phyloP scores from a whole-genome alignment of 1,139 yeast genomes.

The Trichomonascaceae sp. region DNA sequence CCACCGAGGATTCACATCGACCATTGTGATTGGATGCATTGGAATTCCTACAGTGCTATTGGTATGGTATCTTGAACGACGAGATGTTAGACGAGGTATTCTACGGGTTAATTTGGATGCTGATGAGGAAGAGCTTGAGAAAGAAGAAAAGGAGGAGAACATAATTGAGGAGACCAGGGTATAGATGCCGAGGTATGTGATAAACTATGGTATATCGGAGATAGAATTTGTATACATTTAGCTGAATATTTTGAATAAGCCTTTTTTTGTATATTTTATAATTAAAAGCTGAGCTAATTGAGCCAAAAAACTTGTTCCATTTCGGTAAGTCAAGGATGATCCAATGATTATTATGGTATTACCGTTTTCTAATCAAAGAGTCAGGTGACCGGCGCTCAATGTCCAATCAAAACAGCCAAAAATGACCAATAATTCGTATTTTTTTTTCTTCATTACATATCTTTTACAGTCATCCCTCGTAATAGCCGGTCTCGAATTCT shows the following conservation, averaged over 20 bases:
- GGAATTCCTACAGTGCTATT: slow-evolving; percentile 7
- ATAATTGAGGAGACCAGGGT: background rate
- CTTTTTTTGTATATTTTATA: too few species aligned
- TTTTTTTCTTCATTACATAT: too few species aligned
- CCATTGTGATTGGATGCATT: slow-evolving; percentile 7
- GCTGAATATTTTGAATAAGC: too few species aligned
- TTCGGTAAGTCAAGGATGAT: too few species aligned
- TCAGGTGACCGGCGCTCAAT: too few species aligned
- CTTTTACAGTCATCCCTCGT: too few species aligned
- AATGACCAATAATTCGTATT: too few species aligned
- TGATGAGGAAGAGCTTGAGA: background rate
- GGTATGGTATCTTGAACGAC: slow-evolving; percentile 5
- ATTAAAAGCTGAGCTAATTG: too few species aligned
- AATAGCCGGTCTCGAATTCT: background rate
- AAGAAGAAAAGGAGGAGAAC: slow-evolving; percentile 3
- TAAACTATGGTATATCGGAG: background rate
- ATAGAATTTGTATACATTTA: background rate
- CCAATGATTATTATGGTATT: too few species aligned
- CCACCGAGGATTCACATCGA: slow-evolving; percentile 7
- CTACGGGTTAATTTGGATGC: background rate
- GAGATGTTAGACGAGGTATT: slow-evolving; percentile 7
- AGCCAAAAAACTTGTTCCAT: too few species aligned
- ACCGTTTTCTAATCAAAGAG: too few species aligned
- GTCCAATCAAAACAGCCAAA: too few species aligned
- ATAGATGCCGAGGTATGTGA: background rate